Base-by-base conservation (phyloP, 306 rosid genomes). In the Acacia acuminata region DNA sequence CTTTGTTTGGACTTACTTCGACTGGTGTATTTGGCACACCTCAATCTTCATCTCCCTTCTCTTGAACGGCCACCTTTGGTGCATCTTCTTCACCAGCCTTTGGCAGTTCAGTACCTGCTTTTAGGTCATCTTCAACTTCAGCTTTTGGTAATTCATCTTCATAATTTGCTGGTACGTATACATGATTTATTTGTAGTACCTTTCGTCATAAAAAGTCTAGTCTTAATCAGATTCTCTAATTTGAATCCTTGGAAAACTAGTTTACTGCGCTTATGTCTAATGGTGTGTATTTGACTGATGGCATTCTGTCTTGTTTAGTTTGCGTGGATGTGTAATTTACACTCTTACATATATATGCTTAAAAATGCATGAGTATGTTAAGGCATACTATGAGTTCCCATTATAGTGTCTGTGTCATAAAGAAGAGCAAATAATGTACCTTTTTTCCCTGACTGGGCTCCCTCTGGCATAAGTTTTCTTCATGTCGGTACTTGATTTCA, bases 1-100 rank as follows among this genome's bases (percentile, higher is more conserved):
- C 94, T 44, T 60, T 94, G 22, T 96, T 92, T 74, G 98, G 97
- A 27, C 94, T 97, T 76, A 91, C 97, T 79, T 90, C 99, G 58
- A 91, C 99, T 40, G 97, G 97, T 58, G 99, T 91, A 15, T 94
- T 94, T 90, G 97, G 99, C 25, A 82, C 91, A 45, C 9, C 97
- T 65, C 98, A 86, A 68, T n/a, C 87, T 17, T 79, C 94, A 40
- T 89, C 98, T 51, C 96, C 92, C 14, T 91, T 92, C 88, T 81
- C 95, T 51, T 84, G 93, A 42, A 79, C 86, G 27, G 82, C 96
- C 11, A 66, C 92, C 58, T 94, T 83, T 17, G 86, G 88, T 14
- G 84, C 89, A 71, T 90, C 97, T 0, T 89, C 96, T 7, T 85
- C 98, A 4, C 97, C 94, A 0, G 88, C 97, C 69, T 94, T 93